Conservation (phyloP, 2,329 filamentous ascomycete genomes). For the Emergomyces orientalis region DNA sequence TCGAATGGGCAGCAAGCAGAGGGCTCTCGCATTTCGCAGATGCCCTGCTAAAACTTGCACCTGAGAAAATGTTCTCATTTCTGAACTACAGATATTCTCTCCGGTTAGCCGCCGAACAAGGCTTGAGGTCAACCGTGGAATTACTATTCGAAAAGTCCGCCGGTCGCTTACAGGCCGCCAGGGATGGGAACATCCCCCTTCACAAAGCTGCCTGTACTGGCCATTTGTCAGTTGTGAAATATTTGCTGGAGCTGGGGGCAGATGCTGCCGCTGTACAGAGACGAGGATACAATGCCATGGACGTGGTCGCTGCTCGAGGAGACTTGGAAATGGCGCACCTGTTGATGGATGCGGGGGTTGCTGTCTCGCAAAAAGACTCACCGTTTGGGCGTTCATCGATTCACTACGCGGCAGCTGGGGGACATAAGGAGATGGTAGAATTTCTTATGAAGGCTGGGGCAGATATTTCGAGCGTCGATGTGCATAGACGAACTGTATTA, state of each 20-base stretch:
- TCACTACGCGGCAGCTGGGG: not conserved
- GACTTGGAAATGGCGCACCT: not conserved
- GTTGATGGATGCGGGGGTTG: not conserved
- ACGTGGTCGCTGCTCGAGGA: not conserved
- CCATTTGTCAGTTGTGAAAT: not conserved
- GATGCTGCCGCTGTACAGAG: not conserved
- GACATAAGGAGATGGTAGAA: slow-evolving; percentile 3
- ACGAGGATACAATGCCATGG: not conserved
- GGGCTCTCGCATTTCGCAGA: not conserved
- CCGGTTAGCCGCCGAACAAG: not conserved
- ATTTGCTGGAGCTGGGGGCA: not conserved
- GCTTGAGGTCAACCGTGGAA: not conserved
- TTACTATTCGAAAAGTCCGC: not conserved
- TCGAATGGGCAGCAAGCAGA: not conserved
- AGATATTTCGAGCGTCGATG: not conserved
- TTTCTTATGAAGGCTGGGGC: slow-evolving; percentile 5
- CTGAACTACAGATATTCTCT: not conserved
- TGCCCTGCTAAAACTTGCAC: not conserved
- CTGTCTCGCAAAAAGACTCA: not conserved
- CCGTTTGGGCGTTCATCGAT: slow-evolving; percentile 1
- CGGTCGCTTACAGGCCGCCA: not conserved
- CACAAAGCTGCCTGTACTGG: not conserved
- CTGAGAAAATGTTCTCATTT: not conserved
- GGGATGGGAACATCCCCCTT: not conserved
- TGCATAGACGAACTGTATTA: not conserved